Percentiles rank a stretch among this genome's conserved stretches.
Evolutionary conservation across 2,329 filamentous ascomycete species (phyloP).

Genomic region (Diaporthe vaccinii): DNA sequence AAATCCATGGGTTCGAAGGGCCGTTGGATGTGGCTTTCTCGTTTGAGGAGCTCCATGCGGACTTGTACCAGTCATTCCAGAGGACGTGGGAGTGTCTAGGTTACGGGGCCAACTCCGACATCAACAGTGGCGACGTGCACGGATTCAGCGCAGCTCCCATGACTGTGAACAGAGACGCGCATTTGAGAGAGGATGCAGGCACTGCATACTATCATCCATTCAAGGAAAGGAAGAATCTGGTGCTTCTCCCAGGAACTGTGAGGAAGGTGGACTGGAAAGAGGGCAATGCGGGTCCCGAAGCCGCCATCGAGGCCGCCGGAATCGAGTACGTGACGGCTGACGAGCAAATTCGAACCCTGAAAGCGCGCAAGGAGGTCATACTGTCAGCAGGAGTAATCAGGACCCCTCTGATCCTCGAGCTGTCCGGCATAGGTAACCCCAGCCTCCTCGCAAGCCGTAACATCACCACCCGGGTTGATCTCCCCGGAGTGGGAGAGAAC

Average conservation of each 20-base stretch:
- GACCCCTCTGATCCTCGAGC: conserved; percentile 8
- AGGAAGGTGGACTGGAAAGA: background rate
- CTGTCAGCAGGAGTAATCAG: background rate
- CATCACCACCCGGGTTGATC: background rate
- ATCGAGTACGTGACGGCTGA: conserved; percentile 2
- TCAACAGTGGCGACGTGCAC: background rate
- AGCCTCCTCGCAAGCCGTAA: background rate
- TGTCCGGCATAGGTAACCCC: conserved; percentile 23
- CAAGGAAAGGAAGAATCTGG: background rate
- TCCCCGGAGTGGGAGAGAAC: conserved; percentile 23
- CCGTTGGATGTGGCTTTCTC: background rate
- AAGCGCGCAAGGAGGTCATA: conserved; percentile 18
- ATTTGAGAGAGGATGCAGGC: background rate
- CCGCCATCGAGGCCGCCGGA: background rate
- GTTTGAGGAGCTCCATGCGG: background rate
- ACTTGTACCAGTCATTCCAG: background rate
- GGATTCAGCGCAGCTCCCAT: background rate
- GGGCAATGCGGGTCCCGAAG: background rate
- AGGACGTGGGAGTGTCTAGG: background rate
- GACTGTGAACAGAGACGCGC: background rate
- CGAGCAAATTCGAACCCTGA: background rate
- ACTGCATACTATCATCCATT: conserved; percentile 13
- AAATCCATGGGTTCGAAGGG: background rate
- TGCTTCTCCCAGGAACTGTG: background rate
- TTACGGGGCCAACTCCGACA: background rate